Conservation (phyloP, 345 rosid genomes). For the Noccaea caerulescens region DNA sequence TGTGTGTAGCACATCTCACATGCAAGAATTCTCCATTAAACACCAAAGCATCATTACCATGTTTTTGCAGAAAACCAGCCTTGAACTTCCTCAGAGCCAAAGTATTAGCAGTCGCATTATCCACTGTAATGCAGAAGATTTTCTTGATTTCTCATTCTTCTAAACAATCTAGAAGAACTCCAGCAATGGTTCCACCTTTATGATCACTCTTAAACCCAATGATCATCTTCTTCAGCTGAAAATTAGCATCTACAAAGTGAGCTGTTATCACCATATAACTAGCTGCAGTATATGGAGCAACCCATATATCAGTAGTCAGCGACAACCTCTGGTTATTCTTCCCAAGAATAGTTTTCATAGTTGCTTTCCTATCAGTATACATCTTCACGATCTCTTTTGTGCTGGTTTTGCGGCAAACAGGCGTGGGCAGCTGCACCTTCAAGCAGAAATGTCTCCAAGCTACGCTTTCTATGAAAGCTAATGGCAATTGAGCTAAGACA, state of each 20-base stretch:
- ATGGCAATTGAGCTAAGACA: not conserved
- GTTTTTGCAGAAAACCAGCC: too few relatives aligned
- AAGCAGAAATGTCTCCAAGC: not conserved
- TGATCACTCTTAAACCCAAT: not conserved
- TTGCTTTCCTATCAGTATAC: not conserved
- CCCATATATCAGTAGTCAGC: not conserved
- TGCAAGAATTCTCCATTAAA: not conserved
- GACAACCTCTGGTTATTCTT: not conserved
- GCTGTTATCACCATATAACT: too few relatives aligned
- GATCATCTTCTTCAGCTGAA: too few relatives aligned
- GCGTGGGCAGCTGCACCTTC: not conserved
- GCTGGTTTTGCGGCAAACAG: not conserved
- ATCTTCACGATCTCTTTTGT: not conserved
- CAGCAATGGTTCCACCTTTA: not conserved
- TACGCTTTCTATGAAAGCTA: not conserved
- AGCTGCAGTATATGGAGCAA: not conserved
- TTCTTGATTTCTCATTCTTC: not conserved
- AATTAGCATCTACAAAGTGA: too few relatives aligned
- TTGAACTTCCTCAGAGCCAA: not conserved
- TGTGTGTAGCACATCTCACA: not conserved
- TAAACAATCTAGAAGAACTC: not conserved
- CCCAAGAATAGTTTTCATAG: not conserved
- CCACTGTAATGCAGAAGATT: not conserved
- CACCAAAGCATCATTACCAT: not conserved
- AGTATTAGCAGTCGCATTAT: not conserved